Evolutionary conservation across 2,329 filamentous ascomycete species (phyloP).

Genomic region (Acrodontium crateriforme): DNA sequence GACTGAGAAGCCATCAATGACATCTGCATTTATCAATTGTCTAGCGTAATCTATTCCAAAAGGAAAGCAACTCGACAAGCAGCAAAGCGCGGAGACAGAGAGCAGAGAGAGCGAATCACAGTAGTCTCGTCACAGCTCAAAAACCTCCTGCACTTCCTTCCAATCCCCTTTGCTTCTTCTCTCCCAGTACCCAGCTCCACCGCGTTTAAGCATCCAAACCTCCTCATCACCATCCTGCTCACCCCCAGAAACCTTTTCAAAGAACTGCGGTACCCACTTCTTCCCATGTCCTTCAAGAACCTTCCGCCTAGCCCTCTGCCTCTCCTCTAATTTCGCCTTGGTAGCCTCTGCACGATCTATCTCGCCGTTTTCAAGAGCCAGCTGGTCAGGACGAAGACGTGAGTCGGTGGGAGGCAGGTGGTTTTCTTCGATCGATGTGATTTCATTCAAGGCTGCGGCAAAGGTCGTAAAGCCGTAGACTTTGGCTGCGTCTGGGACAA

Average conservation of each 20-base stretch:
- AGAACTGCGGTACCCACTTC: constrained; percentile 68
- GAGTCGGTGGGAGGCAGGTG: constrained; percentile 71
- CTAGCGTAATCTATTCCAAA: too few species aligned
- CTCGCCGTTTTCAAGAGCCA: constrained; percentile 66
- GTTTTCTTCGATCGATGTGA: constrained; percentile 63
- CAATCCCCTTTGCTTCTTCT: constrained; percentile 57
- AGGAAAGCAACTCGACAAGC: too few species aligned
- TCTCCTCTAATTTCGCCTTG: constrained; percentile 76
- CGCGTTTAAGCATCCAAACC: constrained; percentile 52
- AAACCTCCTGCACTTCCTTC: constrained; percentile 43
- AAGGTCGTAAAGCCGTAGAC: constrained; percentile 84
- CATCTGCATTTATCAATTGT: too few species aligned
- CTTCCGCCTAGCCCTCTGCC: constrained; percentile 60
- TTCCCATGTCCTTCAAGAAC: constrained; percentile 64
- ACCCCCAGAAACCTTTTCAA: constrained; percentile 45
- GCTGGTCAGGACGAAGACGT: constrained; percentile 74
- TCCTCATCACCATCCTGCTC: constrained; percentile 25
- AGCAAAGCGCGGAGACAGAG: too few species aligned
- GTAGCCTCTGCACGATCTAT: constrained; percentile 71
- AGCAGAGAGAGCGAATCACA: too few species aligned
- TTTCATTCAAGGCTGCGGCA: constrained; percentile 73
- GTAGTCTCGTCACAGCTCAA: constrained; percentile 30
- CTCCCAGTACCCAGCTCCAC: constrained; percentile 93
- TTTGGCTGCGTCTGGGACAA: constrained; percentile 66
- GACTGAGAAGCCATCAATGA: too few species aligned